Evolutionary conservation across 371 early-diverging fungal genomes (phyloP).

Genomic region (Entomophthora muscae): DNA sequence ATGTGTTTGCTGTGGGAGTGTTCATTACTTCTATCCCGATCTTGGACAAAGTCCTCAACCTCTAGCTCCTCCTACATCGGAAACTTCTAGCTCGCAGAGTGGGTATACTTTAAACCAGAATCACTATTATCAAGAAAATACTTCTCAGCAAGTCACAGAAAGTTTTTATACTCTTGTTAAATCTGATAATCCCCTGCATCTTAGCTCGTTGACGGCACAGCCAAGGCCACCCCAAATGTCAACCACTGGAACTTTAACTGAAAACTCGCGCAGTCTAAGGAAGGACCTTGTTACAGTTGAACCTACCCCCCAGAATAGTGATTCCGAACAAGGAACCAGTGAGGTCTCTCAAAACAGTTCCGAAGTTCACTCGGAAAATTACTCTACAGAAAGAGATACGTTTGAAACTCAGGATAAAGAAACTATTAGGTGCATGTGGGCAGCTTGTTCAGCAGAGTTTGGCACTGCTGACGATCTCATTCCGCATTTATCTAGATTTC

Average conservation of each 20-base stretch:
- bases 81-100: not conserved
- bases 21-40: not conserved
- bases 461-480: conserved; percentile 49
- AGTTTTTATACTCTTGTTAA: not conserved
- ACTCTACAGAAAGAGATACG: not conserved
- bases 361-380: not conserved
- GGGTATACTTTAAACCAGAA: not conserved
- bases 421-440: conserved; percentile 43
- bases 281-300: not conserved
- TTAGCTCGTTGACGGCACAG: not conserved
- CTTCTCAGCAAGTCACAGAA: not conserved
- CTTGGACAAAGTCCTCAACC: not conserved
- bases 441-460: conserved; percentile 59
- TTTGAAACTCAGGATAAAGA: not conserved
- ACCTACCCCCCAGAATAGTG: not conserved
- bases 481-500: conserved; percentile 59
- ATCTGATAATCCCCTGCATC: not conserved
- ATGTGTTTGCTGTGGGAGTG: not conserved
- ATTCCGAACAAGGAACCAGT: not conserved
- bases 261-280: not conserved
- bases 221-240: not conserved
- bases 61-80: not conserved
- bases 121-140: not conserved
- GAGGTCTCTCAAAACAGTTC: not conserved
- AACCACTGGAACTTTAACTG: not conserved